A percentile compares a stretch with the other conserved stretches of the same genome.
Conservation (phyloP, 73 alveolate genomes). For the Symbiodinium natans region DNA sequence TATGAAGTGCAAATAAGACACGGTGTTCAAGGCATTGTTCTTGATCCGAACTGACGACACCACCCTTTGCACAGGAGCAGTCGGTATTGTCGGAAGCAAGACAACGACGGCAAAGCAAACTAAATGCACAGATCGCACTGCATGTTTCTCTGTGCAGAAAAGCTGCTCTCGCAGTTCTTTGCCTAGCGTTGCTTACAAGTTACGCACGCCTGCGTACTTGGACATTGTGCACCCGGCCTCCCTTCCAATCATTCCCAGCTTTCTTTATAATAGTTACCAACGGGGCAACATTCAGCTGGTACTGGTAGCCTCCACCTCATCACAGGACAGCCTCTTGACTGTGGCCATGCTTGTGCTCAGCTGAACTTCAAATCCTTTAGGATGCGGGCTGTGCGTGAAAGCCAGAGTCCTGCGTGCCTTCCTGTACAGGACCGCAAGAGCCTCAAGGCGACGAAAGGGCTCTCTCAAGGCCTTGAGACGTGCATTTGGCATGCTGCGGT, state of each 20-base stretch:
- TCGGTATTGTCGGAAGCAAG: not conserved
- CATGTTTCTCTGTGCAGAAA: not conserved
- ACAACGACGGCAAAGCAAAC: not conserved
- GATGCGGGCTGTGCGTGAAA: slow-evolving; percentile 3
- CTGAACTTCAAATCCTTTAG: not conserved
- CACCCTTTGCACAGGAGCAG: not conserved
- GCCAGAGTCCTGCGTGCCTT: slow-evolving; percentile 52
- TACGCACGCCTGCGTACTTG: not conserved
- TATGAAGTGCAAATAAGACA: not conserved
- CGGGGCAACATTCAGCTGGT: slow-evolving; percentile 57
- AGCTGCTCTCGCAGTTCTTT: not conserved
- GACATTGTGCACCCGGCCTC: not conserved
- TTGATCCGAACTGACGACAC: slow-evolving; percentile 16
- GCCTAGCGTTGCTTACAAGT: not conserved
- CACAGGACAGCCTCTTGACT: not conserved
- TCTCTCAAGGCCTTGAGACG: too few relatives aligned
- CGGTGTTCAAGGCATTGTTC: slow-evolving; percentile 27
- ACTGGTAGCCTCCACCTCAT: slow-evolving; percentile 39
- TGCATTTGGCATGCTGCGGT: too few relatives aligned
- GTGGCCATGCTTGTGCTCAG: not conserved
- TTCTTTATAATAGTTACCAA: slow-evolving; percentile 8
- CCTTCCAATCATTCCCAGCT: slow-evolving; percentile 37
- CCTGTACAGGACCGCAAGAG: slow-evolving; percentile 3
- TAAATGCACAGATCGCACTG: not conserved
- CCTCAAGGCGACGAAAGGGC: not conserved